A percentile compares a stretch with the other conserved stretches of the same genome.
These are phyloP conservation scores for Xylariales sp. DNA, from an alignment of 2,329 filamentous ascomycete species.

Conservation along the genomic window DNA sequence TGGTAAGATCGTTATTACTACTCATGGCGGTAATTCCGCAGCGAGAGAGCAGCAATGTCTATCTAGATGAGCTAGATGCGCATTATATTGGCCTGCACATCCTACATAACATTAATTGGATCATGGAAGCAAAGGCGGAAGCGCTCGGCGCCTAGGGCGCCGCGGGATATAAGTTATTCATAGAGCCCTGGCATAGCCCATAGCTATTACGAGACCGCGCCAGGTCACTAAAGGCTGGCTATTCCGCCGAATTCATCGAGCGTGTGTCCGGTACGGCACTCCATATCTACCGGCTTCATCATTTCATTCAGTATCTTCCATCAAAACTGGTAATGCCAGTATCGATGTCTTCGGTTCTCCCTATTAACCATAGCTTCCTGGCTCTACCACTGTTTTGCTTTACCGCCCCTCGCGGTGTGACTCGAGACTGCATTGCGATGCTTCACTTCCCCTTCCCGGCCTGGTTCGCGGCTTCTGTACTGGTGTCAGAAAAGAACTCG, in stretches of 20 bases:
- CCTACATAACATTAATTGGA: conserved; percentile 1
- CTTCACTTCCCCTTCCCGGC: conserved; percentile 65
- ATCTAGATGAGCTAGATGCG: conserved; percentile 4
- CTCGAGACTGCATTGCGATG: conserved; percentile 1
- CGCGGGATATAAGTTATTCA: conserved; percentile 5
- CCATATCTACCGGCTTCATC: not conserved
- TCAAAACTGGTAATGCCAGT: not conserved
- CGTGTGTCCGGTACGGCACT: not conserved
- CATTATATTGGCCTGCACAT: not conserved
- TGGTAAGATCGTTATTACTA: conserved; percentile 51
- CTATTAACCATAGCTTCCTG: conserved; percentile 1
- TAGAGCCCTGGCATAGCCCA: conserved; percentile 2
- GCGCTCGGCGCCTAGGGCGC: not conserved
- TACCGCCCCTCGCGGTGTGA: not conserved
- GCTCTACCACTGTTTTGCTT: not conserved
- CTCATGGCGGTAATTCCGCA: not conserved
- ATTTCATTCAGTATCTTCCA: not conserved
- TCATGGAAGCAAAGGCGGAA: conserved; percentile 4
- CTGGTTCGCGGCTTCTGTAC: conserved; percentile 67
- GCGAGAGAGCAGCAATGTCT: not conserved
- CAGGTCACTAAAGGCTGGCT: not conserved
- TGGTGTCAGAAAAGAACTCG: conserved; percentile 3
- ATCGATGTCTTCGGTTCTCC: not conserved
- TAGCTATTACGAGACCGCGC: not conserved
- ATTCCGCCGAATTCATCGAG: not conserved